Base-by-base conservation (phyloP, 2,329 filamentous ascomycete genomes). In the Aspergillus aculeatinus region DNA sequence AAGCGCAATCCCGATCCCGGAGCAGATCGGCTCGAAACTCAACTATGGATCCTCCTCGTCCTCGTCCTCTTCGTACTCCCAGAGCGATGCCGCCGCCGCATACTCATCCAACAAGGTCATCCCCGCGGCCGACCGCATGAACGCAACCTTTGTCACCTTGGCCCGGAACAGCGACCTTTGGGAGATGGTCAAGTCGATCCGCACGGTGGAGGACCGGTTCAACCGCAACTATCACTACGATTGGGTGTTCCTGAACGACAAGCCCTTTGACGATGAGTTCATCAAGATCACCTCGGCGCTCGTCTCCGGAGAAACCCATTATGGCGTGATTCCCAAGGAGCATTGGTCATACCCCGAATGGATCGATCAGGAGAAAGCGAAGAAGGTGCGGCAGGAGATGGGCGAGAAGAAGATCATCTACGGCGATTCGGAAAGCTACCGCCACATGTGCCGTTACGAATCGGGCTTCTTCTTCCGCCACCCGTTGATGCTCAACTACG, bases 401-500 rank as follows among this genome's bases (percentile, higher is more conserved):
- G 87, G 86, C 59, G 85, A 91, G 76, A 87, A 89, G 74, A 96
- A 97, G 81, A 96, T 99, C 77, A 99, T 99, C 78, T 99, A 99
- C 75, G 95, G 95, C 62, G 95, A 98, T 78, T 96, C 92, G 11
- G 81, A 96, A 79, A 96, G 91, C 80, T 99, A 99, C 82, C 88
- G 95, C 65, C 96, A 99, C 83, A 99, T 99, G 95, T 99, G 95
- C 80, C 91, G 95, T 65, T 99, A 96, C 75, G 95, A 99, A 79
- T 98, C 94, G 7, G 95, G 95, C 44, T 99, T 99, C 84, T 99
- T 99, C 85, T 99, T 98, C 87, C 92, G 90, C 63, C 95, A 99
- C 76, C 85, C 87, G 31, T 81, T 97, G 67, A 93, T 99, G 91
- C 80, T 91, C 76, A 92, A 98, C 76, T 99, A 96, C 79, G 95